Evolutionary conservation across 257 asterid species (phyloP).

Genomic region (Solanum chiquidenum): DNA sequence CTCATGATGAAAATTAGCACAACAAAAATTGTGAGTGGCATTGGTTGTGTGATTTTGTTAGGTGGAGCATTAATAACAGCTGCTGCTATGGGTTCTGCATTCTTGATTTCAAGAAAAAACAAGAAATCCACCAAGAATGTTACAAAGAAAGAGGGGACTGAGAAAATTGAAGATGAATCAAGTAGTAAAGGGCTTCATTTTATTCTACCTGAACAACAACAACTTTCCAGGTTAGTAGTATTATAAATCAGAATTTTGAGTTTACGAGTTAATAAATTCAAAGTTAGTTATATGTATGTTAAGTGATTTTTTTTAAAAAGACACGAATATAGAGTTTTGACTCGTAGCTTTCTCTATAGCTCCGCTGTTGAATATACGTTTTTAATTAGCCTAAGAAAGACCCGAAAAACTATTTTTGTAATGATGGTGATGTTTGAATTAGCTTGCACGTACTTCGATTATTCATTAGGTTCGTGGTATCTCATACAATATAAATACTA

Average conservation of each 20-base stretch:
- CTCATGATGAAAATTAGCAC: conserved; percentile 15
- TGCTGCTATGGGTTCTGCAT: conserved; percentile 34
- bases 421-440: neutral
- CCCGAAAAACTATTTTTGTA: neutral
- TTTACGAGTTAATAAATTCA: neutral
- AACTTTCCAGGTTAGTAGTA: neutral
- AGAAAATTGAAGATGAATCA: conserved; percentile 5
- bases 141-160: conserved; percentile 1
- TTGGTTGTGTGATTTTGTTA: conserved; percentile 34
- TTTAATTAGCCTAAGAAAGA: neutral
- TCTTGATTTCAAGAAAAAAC: conserved; percentile 7
- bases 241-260: neutral
- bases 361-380: neutral
- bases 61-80: conserved; percentile 68
- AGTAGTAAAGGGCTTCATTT: conserved; percentile 2
- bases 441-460: neutral
- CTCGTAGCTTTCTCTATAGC: neutral
- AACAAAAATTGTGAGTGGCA: conserved; percentile 32
- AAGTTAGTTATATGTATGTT: neutral
- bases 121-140: conserved; percentile 19
- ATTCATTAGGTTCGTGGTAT: too few species aligned
- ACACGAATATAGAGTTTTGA: neutral
- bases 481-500: neutral
- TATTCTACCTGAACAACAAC: neutral
- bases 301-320: neutral